Percentiles rank a stretch among this genome's conserved stretches.
These are phyloP conservation scores for Ilex paraguariensis DNA, from an alignment of 305 asterid species.

Conservation along the genomic window DNA sequence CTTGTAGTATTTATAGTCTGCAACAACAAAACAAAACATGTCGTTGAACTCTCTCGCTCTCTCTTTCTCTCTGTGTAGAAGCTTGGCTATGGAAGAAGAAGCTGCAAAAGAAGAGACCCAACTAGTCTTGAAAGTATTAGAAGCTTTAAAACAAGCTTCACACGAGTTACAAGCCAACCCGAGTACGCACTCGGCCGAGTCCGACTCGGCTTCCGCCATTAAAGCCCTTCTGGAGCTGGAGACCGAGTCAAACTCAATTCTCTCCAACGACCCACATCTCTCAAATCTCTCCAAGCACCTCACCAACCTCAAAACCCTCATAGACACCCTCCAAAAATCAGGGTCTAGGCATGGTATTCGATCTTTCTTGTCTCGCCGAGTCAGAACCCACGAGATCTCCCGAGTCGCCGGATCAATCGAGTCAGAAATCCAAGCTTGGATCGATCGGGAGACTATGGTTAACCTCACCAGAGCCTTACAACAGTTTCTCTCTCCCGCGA, in stretches of 20 bases:
- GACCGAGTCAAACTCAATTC: constrained; percentile 32
- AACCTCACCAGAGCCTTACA: constrained; percentile 23
- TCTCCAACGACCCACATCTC: constrained; percentile 38
- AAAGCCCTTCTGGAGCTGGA: constrained; percentile 41
- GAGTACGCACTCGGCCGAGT: constrained; percentile 16
- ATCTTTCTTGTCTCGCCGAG: constrained; percentile 42
- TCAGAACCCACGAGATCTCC: constrained; percentile 48
- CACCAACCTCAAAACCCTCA: constrained; percentile 34
- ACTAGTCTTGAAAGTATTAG: constrained; percentile 31
- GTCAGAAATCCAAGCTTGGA: constrained; percentile 59
- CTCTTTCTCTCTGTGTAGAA: too few species aligned
- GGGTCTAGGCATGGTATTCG: constrained; percentile 30
- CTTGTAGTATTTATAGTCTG: too few species aligned
- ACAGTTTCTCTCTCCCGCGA: constrained; percentile 26
- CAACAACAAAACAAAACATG: too few species aligned
- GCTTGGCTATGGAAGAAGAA: constrained; percentile 28
- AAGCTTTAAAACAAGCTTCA: constrained; percentile 39
- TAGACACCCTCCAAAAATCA: constrained; percentile 30
- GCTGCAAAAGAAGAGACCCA: constrained; percentile 9
- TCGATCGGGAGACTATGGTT: constrained; percentile 45
- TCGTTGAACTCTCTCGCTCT: too few species aligned
- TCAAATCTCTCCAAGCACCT: constrained; percentile 39
- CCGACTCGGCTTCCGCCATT: constrained; percentile 29
- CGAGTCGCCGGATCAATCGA: constrained; percentile 46
- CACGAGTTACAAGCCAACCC: constrained; percentile 24